A percentile compares a stretch with the other conserved stretches of the same genome.
Evolutionary conservation across 768 basidiomycete species (phyloP).

Genomic region (Termitomyces sp.): DNA sequence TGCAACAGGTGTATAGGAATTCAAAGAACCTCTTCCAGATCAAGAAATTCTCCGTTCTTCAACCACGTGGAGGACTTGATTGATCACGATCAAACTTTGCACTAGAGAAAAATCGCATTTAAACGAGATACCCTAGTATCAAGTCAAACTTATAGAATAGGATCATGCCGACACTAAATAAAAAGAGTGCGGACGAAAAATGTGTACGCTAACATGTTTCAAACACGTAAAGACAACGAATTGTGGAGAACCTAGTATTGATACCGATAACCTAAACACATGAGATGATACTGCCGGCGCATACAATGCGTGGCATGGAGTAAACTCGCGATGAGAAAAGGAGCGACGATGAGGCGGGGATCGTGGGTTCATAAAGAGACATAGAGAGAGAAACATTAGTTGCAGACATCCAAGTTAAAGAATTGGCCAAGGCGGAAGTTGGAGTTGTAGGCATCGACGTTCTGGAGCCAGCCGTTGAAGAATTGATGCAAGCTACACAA

Average conservation of each 20-base stretch:
- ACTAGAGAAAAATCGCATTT: background rate
- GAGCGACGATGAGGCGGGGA: conserved; percentile 4
- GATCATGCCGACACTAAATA: background rate
- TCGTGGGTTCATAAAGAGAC: background rate
- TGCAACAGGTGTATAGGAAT: background rate
- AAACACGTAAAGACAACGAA: background rate
- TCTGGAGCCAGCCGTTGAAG: conserved; percentile 70
- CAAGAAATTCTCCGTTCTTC: background rate
- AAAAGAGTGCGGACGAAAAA: background rate
- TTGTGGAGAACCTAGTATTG: conserved; percentile 3
- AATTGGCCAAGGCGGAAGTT: conserved; percentile 53
- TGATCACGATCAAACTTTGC: conserved; percentile 5
- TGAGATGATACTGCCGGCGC: conserved; percentile 4
- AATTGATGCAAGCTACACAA: conserved; percentile 59
- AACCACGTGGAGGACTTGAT: conserved; percentile 3
- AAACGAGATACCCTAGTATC: background rate
- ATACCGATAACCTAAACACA: background rate
- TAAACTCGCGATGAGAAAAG: background rate
- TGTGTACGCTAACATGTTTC: background rate
- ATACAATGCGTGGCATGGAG: conserved; percentile 7
- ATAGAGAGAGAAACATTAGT: too few relatives aligned
- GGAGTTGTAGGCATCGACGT: conserved; percentile 46
- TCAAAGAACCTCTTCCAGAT: too few relatives aligned
- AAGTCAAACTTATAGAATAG: background rate
- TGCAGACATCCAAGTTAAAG: conserved; percentile 57